These are phyloP conservation scores for Punica granatum DNA, from an alignment of 345 rosid genomes.

Conservation along the genomic window DNA sequence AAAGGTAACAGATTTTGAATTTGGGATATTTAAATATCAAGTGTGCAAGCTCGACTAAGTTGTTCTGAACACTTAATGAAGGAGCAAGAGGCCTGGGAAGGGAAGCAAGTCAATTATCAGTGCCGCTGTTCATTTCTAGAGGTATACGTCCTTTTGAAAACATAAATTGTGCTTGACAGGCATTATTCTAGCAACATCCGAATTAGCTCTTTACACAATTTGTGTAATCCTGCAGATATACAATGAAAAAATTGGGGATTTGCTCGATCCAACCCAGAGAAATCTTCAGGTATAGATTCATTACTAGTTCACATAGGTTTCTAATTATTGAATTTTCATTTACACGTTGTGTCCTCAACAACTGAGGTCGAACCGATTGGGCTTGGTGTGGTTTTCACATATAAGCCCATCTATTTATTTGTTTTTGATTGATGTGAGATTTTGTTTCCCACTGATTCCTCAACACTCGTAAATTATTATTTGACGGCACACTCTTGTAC, in stretches of 20 bases:
- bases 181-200: background rate
- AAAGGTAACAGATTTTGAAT: constrained; percentile 25
- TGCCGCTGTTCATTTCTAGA: constrained; percentile 97
- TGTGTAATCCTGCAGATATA: constrained; percentile 48
- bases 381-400: too few species aligned
- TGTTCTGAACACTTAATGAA: constrained; percentile 17
- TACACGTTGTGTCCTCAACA: too few species aligned
- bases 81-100: constrained; percentile 64
- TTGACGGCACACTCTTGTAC: background rate
- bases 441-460: too few species aligned
- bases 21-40: background rate
- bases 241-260: constrained; percentile 86
- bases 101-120: constrained; percentile 74
- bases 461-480: too few species aligned
- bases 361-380: too few species aligned
- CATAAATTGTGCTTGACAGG: background rate
- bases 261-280: constrained; percentile 86
- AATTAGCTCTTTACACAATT: background rate
- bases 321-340: background rate
- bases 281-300: constrained; percentile 61
- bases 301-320: constrained; percentile 2
- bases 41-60: background rate
- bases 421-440: too few species aligned
- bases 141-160: constrained; percentile 29
- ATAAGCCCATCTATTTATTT: too few species aligned